Base-by-base conservation (phyloP, 2,329 filamentous ascomycete species). In the Falciphora oryzae region DNA sequence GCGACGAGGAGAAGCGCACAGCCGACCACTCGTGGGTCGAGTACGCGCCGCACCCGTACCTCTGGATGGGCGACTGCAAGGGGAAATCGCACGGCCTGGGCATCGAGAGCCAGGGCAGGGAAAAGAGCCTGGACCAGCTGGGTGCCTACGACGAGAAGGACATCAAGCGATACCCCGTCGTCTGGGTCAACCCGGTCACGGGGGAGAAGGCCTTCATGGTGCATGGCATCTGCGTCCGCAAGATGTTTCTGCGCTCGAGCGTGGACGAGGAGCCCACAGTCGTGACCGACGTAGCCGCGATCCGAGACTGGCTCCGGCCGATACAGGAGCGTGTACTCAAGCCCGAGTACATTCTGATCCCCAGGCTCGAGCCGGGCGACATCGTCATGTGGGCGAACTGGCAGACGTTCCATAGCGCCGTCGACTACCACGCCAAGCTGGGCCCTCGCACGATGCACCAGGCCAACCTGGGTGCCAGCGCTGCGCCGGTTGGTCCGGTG, bases 21-120 rank as follows among this genome's bases (percentile, higher is more conserved):
- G 78, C 74, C 18, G 78, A 80, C 66, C 74, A 80, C 66, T 77
- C 74, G 32, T 80, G 77, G 77, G 77, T 79, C 18, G 78, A 81
- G 69, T 80, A 81, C 65, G 77, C 77, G 10, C 78, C 77, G 5
- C 74, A 76, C 65, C 78, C 79, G 13, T 81, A 80, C 69, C 69
- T 73, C 69, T 80, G 76, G 79, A 78, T 80, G 65, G 73, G 75
- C 59, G 70, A 75, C 50, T 79, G 78, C 68, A 76, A 75, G 44
- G 75, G 75, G 2, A 73, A 73, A 25, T 64, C 78, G 6, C 78
- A 75, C 63, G 79, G 79, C 1, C 71, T 81, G 0, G 77, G 77
- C 1, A 66, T 81, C 2, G 75, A 71, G 8, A 74, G 65, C 31
- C 69, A 79, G 67, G 77, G 76, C 13, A 74, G 73, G 61, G 78